Percentiles rank a stretch among this genome's conserved stretches.
Conservation (phyloP, 495 filamentous ascomycete species). For the Hyphodiscus hymeniophilus region DNA sequence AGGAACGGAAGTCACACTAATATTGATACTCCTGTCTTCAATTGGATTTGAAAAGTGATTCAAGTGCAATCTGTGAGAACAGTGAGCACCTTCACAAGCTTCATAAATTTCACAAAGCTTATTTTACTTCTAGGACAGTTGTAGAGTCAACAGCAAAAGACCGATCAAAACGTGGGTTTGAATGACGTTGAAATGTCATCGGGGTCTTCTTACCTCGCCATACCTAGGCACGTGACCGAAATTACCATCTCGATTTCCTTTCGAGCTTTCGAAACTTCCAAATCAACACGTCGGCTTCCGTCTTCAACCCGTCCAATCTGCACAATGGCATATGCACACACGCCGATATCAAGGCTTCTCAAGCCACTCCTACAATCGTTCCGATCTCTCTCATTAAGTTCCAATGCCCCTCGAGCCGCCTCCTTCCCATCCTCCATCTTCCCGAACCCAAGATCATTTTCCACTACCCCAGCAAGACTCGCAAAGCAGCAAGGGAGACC, state of each 20-base stretch:
- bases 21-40: background rate
- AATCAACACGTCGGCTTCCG: too few species aligned
- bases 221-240: background rate
- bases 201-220: background rate
- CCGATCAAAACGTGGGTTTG: too few species aligned
- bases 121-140: too few species aligned
- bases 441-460: conserved; percentile 4
- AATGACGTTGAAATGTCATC: too few species aligned
- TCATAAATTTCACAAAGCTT: too few species aligned
- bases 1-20: too few species aligned
- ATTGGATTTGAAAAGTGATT: too few species aligned
- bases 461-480: conserved; percentile 1
- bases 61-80: too few species aligned
- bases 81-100: too few species aligned
- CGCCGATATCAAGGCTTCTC: conserved; percentile 6
- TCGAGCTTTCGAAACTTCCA: too few species aligned
- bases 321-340: conserved; percentile 10
- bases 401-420: background rate
- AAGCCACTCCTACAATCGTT: conserved; percentile 16
- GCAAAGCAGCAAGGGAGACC: conserved; percentile 6
- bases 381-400: conserved; percentile 9
- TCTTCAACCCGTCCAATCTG: background rate
- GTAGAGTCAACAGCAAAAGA: too few species aligned
- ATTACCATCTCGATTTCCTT: background rate
- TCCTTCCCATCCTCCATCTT: background rate